Conservation (phyloP, 2,329 filamentous ascomycete genomes). For the Monilinia fructicola region DNA sequence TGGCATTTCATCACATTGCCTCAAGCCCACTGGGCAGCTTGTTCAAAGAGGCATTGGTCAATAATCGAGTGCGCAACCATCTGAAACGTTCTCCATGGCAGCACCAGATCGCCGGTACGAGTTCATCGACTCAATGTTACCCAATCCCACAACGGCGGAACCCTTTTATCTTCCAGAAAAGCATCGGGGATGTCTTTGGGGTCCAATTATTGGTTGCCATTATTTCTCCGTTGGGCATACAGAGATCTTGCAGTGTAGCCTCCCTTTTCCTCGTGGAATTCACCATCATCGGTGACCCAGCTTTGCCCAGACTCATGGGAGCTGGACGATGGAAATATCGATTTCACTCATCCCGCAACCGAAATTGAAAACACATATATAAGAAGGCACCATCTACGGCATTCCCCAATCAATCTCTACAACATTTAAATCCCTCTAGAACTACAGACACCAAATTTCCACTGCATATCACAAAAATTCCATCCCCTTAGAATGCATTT, state of each 20-base stretch:
- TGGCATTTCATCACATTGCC: neutral
- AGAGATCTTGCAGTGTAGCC: neutral
- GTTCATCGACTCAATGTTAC: neutral
- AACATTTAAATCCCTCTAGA: neutral
- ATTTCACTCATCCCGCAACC: neutral
- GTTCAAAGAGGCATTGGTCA: neutral
- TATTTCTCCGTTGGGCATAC: neutral
- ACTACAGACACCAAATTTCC: neutral
- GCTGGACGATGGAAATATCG: constrained; percentile 2
- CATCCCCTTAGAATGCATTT: neutral
- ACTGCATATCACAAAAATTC: neutral
- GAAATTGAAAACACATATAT: neutral
- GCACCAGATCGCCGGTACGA: constrained; percentile 5
- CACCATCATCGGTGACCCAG: neutral
- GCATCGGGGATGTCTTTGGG: neutral
- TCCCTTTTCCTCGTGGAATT: neutral
- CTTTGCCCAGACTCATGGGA: constrained; percentile 3
- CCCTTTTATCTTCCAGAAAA: neutral
- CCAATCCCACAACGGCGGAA: neutral
- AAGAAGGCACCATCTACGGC: no score
- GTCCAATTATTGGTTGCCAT: neutral
- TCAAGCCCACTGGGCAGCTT: neutral
- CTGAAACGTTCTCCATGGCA: neutral
- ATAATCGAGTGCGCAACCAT: neutral
- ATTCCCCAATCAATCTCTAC: neutral